These are phyloP conservation scores for Dryas alaskensis DNA, from an alignment of 306 rosid species.

Conservation along the genomic window DNA sequence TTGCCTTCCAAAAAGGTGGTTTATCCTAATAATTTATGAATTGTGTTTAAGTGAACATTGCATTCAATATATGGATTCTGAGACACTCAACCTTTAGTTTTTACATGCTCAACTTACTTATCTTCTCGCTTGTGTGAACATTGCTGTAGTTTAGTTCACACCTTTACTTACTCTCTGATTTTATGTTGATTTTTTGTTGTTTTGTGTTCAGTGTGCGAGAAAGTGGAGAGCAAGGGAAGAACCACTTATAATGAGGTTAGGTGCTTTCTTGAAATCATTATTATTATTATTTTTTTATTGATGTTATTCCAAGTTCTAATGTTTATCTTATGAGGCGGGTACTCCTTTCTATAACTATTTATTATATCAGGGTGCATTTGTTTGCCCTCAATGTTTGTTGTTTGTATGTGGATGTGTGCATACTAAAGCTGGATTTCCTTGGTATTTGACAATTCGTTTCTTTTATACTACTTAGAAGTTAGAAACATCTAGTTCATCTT, in stretches of 20 bases:
- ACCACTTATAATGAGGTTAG: slow-evolving; percentile 95
- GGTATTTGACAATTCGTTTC: not conserved
- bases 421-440: not conserved
- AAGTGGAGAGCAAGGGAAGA: slow-evolving; percentile 97
- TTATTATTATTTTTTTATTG: not conserved
- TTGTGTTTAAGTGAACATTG: slow-evolving; percentile 4
- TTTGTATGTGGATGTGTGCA: not conserved
- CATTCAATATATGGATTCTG: slow-evolving; percentile 11
- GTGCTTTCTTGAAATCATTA: slow-evolving; percentile 20
- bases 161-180: slow-evolving; percentile 13
- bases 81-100: not conserved
- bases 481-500: not conserved
- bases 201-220: slow-evolving; percentile 75
- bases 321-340: not conserved
- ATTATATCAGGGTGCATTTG: slow-evolving; percentile 1
- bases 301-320: not conserved
- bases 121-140: not conserved
- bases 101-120: not conserved
- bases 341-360: not conserved
- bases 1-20: not conserved
- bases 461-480: not conserved
- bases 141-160: not conserved
- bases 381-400: not conserved
- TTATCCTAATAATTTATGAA: not conserved
- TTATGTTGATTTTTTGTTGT: slow-evolving; percentile 25